These are phyloP conservation scores for Polygonum aviculare DNA, from an alignment of 148 eudicot species.

Conservation along the genomic window DNA sequence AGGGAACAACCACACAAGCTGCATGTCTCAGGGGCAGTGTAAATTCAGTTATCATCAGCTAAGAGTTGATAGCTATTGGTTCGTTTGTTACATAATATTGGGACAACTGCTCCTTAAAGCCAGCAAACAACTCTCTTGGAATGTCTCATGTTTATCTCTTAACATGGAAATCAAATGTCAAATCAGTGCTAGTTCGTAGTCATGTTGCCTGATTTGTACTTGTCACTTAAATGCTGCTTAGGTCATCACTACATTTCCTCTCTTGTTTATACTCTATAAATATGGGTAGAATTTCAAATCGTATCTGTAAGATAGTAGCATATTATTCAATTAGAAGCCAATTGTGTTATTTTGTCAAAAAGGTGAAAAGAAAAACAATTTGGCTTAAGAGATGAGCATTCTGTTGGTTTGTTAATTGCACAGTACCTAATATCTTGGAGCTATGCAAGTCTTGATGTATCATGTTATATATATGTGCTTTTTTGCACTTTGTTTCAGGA, in stretches of 20 bases:
- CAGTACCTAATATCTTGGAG: not conserved
- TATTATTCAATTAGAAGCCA: not conserved
- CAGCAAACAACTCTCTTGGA: not conserved
- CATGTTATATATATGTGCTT: not conserved
- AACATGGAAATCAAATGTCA: not conserved
- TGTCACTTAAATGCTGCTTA: not conserved
- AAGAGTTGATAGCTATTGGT: not conserved
- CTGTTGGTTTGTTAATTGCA: not conserved
- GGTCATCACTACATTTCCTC: not conserved
- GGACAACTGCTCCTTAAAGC: not conserved
- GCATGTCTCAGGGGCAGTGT: not conserved
- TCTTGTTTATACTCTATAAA: not conserved
- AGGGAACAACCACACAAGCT: not conserved
- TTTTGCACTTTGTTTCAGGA: conserved; percentile 47
- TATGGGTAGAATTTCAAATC: not conserved
- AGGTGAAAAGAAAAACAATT: not conserved
- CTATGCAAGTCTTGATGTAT: not conserved
- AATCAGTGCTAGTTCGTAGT: not conserved
- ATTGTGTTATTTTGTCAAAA: not conserved
- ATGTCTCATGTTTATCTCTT: not conserved
- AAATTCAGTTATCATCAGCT: not conserved
- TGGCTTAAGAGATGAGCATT: not conserved
- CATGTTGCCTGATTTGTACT: not conserved
- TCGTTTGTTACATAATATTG: not conserved
- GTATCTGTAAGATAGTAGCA: not conserved